These are phyloP conservation scores for Excoecaria agallocha DNA, from an alignment of 345 rosid genomes.

Conservation along the genomic window DNA sequence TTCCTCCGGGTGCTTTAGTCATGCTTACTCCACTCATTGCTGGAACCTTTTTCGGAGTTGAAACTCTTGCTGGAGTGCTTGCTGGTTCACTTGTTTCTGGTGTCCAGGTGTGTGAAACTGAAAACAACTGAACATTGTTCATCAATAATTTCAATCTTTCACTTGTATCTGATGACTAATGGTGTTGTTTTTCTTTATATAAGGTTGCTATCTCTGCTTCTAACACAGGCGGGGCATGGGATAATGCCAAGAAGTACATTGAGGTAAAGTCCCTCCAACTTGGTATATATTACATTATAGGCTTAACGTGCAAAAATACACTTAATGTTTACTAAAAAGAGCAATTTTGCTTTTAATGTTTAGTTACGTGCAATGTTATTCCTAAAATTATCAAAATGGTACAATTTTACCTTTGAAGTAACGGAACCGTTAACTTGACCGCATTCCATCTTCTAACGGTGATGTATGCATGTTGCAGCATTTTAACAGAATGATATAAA, in stretches of 20 bases:
- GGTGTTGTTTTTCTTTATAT: not conserved
- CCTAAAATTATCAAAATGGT: no score
- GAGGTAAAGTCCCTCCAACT: constrained; percentile 40
- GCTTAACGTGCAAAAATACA: no score
- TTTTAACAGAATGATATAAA: no score
- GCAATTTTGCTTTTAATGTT: no score
- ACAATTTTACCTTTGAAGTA: no score
- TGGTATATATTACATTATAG: not conserved
- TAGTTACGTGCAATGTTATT: no score
- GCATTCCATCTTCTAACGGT: no score
- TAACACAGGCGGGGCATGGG: constrained; percentile 76
- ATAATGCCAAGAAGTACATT: constrained; percentile 68
- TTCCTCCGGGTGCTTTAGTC: constrained; percentile 71
- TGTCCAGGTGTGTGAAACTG: constrained; percentile 42
- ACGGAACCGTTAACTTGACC: no score
- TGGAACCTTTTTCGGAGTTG: constrained; percentile 63
- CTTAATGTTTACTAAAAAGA: no score
- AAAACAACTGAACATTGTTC: no score
- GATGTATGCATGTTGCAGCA: no score
- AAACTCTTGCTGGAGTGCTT: constrained; percentile 67
- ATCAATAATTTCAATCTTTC: no score
- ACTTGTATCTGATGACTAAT: not conserved
- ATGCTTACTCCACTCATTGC: constrained; percentile 62
- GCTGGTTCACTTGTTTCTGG: constrained; percentile 74
- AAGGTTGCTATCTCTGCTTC: constrained; percentile 75